These are phyloP conservation scores for Calonectria honghensis DNA, from an alignment of 2,329 filamentous ascomycete genomes.

Conservation along the genomic window DNA sequence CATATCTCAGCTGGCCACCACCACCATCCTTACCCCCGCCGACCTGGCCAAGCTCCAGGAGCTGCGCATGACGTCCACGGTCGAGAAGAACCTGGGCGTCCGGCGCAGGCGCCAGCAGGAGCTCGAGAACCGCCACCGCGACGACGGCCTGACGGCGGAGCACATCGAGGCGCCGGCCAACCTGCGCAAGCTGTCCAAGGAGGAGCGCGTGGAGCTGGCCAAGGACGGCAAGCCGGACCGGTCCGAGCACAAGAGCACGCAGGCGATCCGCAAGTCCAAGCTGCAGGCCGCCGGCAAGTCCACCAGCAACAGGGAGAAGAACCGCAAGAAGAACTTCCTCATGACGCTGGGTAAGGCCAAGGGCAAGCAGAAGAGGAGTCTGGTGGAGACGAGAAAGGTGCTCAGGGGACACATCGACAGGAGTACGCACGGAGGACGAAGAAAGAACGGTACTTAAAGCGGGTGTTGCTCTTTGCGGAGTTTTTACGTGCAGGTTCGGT, in stretches of 20 bases:
- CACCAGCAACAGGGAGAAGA: constrained; percentile 98
- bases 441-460: constrained; percentile 76
- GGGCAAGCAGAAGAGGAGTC: constrained; percentile 94
- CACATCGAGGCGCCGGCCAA: constrained; percentile 92
- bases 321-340: constrained; percentile 97
- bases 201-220: constrained; percentile 89
- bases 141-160: constrained; percentile 92
- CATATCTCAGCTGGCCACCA: constrained; percentile 88
- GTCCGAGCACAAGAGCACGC: constrained; percentile 88
- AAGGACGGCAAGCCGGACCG: constrained; percentile 87
- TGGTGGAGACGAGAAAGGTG: constrained; percentile 88
- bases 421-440: constrained; percentile 87
- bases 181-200: constrained; percentile 89
- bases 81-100: constrained; percentile 77
- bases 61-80: constrained; percentile 82
- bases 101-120: constrained; percentile 69
- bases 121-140: constrained; percentile 77
- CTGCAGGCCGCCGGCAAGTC: constrained; percentile 94
- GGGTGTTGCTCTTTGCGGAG: background rate
- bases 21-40: constrained; percentile 93
- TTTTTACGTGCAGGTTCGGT: background rate
- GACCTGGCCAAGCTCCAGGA: constrained; percentile 97
- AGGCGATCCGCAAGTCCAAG: constrained; percentile 89
- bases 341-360: constrained; percentile 99
- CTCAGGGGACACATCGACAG: constrained; percentile 88